Base-by-base conservation (phyloP, 345 rosid species). In the Linum tenue region DNA sequence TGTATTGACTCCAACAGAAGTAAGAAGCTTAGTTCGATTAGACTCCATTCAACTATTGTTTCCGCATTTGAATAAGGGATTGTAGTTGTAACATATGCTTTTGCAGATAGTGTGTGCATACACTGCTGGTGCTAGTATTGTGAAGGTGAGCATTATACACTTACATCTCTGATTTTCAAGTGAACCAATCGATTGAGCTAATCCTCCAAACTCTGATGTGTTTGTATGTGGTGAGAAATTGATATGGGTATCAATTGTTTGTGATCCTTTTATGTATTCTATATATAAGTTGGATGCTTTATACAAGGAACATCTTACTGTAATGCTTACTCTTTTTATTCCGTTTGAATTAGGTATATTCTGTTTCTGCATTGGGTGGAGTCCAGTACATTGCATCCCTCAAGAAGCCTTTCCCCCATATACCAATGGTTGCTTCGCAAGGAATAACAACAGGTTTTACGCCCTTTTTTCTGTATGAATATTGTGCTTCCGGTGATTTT, bases 1-100 rank as follows among this genome's bases (percentile, higher is more conserved):
- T 66, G 84, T 63, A 58, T 79, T 85, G 90, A 85, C 87, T 59
- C 90, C 87, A 2, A 81, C 87, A 44, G 90, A 85, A 73, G 90
- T 85, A 77, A 71, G 83, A 57, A 57, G 51, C 22, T 43, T 37
- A 14, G 36, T 43, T 43, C 50, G 10, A 43, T 43, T 43, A 43
- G 10, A 43, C 50, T 43, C 50, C 31, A 22, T 22, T 22, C 9
- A 43, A 43, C 50, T 43, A 43, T 43, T 43, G 3, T 11, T 16
- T 51, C 0, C n/a, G 10, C 3, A 2, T 2, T 11, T 9, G 3
- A 51, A 11, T 56, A 6, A 1, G 35, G 8, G 8, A 6, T 16
- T 56, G 8, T 7, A n/a, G 0, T 1, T 22, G 31, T 22, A 22
- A 22, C 31, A 6, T 16, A 14, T 7, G 37, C 12, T 56, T 72